Evolutionary conservation across 2,329 filamentous ascomycete genomes (phyloP).

Genomic region (Sporothrix euskadiensis): DNA sequence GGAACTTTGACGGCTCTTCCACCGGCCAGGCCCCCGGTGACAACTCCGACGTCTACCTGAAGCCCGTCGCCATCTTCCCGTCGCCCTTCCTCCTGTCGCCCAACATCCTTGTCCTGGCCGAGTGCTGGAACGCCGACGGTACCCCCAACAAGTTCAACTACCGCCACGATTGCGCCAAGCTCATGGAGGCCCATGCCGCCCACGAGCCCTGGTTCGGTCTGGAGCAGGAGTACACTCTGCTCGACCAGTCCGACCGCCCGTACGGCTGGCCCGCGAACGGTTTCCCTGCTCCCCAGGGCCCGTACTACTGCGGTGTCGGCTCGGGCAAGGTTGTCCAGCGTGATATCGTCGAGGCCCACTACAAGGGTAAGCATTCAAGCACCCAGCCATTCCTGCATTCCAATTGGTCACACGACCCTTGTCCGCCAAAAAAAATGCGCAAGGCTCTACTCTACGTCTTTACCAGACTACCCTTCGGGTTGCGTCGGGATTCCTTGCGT

Average conservation of each 20-base stretch:
- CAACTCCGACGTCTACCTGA: slow-evolving; percentile 68
- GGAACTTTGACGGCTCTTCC: slow-evolving; percentile 78
- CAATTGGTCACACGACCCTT: slow-evolving; percentile 15
- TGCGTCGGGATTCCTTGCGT: slow-evolving; percentile 7
- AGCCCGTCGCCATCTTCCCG: slow-evolving; percentile 61
- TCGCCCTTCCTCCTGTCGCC: slow-evolving; percentile 72
- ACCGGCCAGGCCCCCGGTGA: slow-evolving; percentile 74
- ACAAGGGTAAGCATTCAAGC: slow-evolving; percentile 42
- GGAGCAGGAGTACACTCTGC: slow-evolving; percentile 94
- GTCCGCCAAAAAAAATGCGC: neutral
- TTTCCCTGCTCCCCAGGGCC: slow-evolving; percentile 88
- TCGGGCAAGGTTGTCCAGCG: slow-evolving; percentile 96
- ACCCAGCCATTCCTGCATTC: neutral
- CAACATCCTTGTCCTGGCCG: slow-evolving; percentile 91
- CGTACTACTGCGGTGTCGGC: slow-evolving; percentile 98
- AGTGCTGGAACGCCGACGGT: slow-evolving; percentile 93
- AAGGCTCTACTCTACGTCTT: neutral
- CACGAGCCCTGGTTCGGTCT: slow-evolving; percentile 96
- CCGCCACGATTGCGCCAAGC: slow-evolving; percentile 84
- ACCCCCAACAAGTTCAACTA: slow-evolving; percentile 98
- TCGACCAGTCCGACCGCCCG: slow-evolving; percentile 81
- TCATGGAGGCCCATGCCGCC: slow-evolving; percentile 83
- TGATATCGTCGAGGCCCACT: slow-evolving; percentile 92
- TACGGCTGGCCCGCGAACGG: slow-evolving; percentile 89
- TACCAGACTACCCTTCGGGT: neutral